Evolutionary conservation across 306 rosid species (phyloP).

Genomic region (Potentilla sterilis): DNA sequence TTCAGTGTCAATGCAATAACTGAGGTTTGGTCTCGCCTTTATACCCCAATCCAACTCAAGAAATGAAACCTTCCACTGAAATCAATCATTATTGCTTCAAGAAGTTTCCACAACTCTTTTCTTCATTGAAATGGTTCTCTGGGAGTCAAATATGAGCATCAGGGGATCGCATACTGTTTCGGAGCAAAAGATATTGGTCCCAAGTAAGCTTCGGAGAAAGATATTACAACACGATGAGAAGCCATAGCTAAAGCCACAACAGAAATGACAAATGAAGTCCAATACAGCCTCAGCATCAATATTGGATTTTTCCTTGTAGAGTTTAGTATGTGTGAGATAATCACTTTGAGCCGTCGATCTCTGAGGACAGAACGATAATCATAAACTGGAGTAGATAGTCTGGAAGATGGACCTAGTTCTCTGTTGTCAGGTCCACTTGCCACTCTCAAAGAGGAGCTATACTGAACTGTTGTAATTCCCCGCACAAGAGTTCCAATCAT

Average conservation of each 20-base stretch:
- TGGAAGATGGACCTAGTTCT: slow-evolving; percentile 48
- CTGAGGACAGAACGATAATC: slow-evolving; percentile 52
- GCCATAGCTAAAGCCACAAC: slow-evolving; percentile 67
- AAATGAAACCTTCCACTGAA: background rate
- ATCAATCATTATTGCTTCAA: background rate
- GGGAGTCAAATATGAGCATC: slow-evolving; percentile 27
- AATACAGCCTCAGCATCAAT: slow-evolving; percentile 62
- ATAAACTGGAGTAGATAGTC: slow-evolving; percentile 34
- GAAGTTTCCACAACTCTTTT: background rate
- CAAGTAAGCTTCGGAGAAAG: slow-evolving; percentile 64
- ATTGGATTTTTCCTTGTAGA: slow-evolving; percentile 58
- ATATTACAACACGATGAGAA: slow-evolving; percentile 54
- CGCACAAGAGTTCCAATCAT: slow-evolving; percentile 46
- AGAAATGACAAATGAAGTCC: slow-evolving; percentile 55
- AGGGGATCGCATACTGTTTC: slow-evolving; percentile 62
- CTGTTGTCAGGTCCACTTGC: slow-evolving; percentile 43
- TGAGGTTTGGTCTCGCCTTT: background rate
- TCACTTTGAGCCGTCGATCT: slow-evolving; percentile 73
- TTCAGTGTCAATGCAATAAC: background rate
- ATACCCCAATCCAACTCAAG: background rate
- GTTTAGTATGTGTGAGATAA: slow-evolving; percentile 53
- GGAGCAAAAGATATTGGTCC: slow-evolving; percentile 48
- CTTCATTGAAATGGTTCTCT: background rate
- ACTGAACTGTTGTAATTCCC: slow-evolving; percentile 36
- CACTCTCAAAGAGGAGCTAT: slow-evolving; percentile 35